Base-by-base conservation (phyloP, 495 filamentous ascomycete genomes). In the Diplogelasinospora grovesii region DNA sequence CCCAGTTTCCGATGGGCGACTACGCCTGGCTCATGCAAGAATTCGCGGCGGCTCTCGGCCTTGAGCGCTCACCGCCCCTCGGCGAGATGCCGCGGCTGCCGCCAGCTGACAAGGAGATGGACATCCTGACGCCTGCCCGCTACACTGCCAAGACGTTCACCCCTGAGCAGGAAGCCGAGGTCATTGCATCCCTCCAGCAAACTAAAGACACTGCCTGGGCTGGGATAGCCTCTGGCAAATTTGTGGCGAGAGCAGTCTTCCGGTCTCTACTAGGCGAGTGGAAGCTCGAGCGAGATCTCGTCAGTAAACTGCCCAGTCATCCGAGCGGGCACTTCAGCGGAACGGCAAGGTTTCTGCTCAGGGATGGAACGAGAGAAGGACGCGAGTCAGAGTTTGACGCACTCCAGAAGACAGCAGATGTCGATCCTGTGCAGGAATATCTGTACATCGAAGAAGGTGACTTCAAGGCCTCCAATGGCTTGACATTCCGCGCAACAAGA, bases 1-100 rank as follows among this genome's bases (percentile, higher is more conserved):
- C 77, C 0, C 84, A 89, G 46, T 90, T 84, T 43, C 85, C 85
- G 18, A 86, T 88, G 76, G 78, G 77, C 15, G 88, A 93, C 57
- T 90, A 90, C 56, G 58, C 83, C 11, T 87, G 79, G 34, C 59
- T 88, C 3, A 82, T 93, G 75, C 82, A 89, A 50, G 73, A 77
- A 5, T 78, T 87, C 42, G 68, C 82, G 5, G 41, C 55, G 6
- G 72, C 75, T 1, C 46, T 88, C 10, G 67, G 57, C 0, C 64
- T 81, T 10, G 29, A 61, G 3, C 54, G 59, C 18, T 36, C 38
- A 10, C 45, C 56, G 9, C 46, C 50, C 7, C 14, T 45, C 19
- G 33, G 24, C 5, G 18, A 32, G 10, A 63, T 63, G 30, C 59
- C 64, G 3, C 14, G 34, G 9, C 52, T 70, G 10, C 39, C 63